These are phyloP conservation scores for Suillus discolor DNA, from an alignment of 768 basidiomycete genomes.

Conservation along the genomic window DNA sequence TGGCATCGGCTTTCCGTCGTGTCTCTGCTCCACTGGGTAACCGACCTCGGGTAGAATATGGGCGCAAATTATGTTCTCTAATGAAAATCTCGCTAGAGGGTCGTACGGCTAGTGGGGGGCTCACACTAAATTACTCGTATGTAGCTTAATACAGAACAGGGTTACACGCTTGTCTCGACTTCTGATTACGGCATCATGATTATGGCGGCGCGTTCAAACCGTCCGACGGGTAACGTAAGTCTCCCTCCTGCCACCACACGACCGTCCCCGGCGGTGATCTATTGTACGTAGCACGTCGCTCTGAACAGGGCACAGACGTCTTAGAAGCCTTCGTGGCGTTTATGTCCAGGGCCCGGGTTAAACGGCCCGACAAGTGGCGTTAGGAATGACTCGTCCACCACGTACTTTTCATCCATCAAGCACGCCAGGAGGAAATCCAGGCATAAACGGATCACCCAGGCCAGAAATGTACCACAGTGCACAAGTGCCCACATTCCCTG, in stretches of 20 bases:
- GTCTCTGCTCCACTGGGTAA: no score
- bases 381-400: neutral
- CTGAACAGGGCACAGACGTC: neutral
- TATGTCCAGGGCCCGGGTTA: neutral
- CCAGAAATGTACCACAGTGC: neutral
- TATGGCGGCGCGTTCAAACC: neutral
- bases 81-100: neutral
- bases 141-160: neutral
- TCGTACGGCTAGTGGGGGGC: neutral
- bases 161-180: neutral
- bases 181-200: neutral
- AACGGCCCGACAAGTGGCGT: neutral
- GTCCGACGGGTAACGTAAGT: neutral
- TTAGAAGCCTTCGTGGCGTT: constrained; percentile 9
- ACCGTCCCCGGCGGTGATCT: constrained; percentile 4
- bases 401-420: neutral
- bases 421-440: neutral
- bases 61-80: neutral
- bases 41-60: neutral
- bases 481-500: neutral
- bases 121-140: neutral
- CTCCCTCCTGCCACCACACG: neutral
- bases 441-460: neutral
- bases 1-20: neutral
- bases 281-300: neutral